Conservation (phyloP, 371 early-diverging fungal genomes). For the Saksenaea oblongispora region DNA sequence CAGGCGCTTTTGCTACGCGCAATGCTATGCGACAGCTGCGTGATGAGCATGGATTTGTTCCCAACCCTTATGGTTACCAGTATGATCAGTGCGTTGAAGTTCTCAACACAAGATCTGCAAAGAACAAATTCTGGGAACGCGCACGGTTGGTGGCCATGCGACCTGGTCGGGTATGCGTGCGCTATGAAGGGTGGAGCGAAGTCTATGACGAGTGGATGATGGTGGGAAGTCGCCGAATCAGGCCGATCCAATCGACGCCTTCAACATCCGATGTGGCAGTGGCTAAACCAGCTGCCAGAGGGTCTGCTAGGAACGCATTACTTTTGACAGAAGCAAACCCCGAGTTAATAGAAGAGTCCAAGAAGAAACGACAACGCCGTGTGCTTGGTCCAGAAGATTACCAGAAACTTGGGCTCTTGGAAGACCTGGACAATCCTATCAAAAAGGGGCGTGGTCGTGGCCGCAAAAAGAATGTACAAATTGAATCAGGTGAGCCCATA, state of each 20-base stretch:
- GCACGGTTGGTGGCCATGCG: conserved; percentile 50
- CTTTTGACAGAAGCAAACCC: conserved; percentile 35
- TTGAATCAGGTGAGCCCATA: not conserved
- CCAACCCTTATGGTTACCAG: conserved; percentile 45
- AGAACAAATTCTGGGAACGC: conserved; percentile 47
- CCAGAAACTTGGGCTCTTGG: conserved; percentile 32
- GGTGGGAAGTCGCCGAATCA: conserved; percentile 57
- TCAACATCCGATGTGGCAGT: not conserved
- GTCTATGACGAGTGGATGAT: conserved; percentile 67
- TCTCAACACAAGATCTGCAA: conserved; percentile 34
- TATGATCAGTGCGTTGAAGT: conserved; percentile 38
- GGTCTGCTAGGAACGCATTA: conserved; percentile 3
- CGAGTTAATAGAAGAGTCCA: conserved; percentile 40
- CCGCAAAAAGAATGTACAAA: conserved; percentile 7
- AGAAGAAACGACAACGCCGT: conserved; percentile 29
- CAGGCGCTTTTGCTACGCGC: conserved; percentile 53
- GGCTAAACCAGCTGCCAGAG: not conserved
- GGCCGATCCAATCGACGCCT: conserved; percentile 13
- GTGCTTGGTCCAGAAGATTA: conserved; percentile 43
- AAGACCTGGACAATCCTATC: conserved; percentile 9
- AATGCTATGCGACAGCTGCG: conserved; percentile 42
- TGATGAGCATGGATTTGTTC: conserved; percentile 47
- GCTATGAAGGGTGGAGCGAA: conserved; percentile 62
- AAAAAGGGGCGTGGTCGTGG: conserved; percentile 11
- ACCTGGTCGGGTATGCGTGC: conserved; percentile 51